Evolutionary conservation across 192 early-diverging fungal species (phyloP), one percentile per base, ranked within the genome.

Genomic region (Obelidium mucronatum): DNA sequence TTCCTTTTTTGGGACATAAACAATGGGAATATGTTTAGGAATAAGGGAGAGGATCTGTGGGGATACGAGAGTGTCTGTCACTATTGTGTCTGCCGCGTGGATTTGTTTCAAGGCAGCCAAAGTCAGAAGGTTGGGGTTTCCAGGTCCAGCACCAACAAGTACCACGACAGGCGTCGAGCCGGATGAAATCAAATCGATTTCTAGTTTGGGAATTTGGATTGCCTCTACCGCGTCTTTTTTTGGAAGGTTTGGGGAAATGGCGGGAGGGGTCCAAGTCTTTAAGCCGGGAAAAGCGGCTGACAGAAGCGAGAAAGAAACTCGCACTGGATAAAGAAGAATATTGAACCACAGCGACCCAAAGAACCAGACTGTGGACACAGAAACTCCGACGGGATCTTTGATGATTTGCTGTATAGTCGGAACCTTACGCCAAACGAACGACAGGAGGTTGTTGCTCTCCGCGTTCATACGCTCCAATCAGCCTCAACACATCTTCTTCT

Each of bases 101-200:
- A 98, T 72, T 8, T 68, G 54, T 26, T 67, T 33, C 3, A 76
- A 51, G 3, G 82, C 84, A 28, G 37, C 59, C 22, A 83, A 26
- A 0, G 96, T 97, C 52, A 98, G 79, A n/a, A 94, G 83, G 40
- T 90, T 89, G 2, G 94, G 92, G 68, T 92, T 86, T 39, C 96
- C 95, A 1, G 95, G 94, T 2, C 96, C 96, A 17, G 92, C 95
- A 2, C 96, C 96, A 11, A 96, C 92, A 31, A 98, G 84, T 53
- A 37, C 37, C 6, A 72, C 36, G 44, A 24, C n/a, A 33, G 70
- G 26, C 19, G 70, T 44, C 11, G 52, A 58, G 24, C n/a, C 40
- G 51, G 31, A n/a, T 15, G n/a, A 30, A n/a, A n/a, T n/a, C n/a
- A n/a, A n/a, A 30, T 34, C 22, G 63, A 37, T 40, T 65, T 65